phyloP scores from a whole-genome alignment of 129 eudicot species.

The Solidago caesia region DNA sequence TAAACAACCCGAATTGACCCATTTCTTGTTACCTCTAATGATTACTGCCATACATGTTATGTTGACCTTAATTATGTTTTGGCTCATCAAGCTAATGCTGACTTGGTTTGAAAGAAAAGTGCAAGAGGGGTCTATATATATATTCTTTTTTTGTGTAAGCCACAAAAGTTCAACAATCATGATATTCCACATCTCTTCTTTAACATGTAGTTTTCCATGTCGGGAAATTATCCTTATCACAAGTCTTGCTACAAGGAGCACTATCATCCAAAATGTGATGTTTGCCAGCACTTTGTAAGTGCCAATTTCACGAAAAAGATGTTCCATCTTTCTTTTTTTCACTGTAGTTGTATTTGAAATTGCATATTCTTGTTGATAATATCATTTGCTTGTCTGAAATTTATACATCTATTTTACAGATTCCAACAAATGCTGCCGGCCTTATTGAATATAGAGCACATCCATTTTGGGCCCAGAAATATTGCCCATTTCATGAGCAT shows the following conservation, averaged over 20 bases:
- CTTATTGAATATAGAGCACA: constrained; percentile 86
- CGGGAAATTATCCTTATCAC: constrained; percentile 77
- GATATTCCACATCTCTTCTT: not conserved
- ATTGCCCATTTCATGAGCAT: constrained; percentile 82
- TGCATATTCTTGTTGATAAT: not conserved
- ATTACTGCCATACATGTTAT: constrained; percentile 6
- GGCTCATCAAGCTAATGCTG: not conserved
- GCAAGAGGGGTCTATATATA: too few relatives aligned
- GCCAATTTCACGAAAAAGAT: not conserved
- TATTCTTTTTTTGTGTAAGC: not conserved
- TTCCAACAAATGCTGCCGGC: constrained; percentile 80
- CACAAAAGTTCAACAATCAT: not conserved
- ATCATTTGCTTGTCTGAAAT: not conserved
- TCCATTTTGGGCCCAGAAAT: constrained; percentile 90
- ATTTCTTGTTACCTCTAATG: too few relatives aligned
- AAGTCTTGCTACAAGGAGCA: constrained; percentile 78
- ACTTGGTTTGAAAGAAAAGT: too few relatives aligned
- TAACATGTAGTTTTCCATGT: constrained; percentile 66
- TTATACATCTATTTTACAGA: constrained; percentile 38
- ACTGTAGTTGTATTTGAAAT: not conserved
- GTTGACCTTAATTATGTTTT: not conserved
- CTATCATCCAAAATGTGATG: constrained; percentile 86
- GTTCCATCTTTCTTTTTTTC: not conserved
- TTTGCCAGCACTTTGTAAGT: constrained; percentile 86
- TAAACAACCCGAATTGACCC: too few relatives aligned